Base-by-base conservation (phyloP, 2,329 filamentous ascomycete species). In the Ceratocystis albifundus region DNA sequence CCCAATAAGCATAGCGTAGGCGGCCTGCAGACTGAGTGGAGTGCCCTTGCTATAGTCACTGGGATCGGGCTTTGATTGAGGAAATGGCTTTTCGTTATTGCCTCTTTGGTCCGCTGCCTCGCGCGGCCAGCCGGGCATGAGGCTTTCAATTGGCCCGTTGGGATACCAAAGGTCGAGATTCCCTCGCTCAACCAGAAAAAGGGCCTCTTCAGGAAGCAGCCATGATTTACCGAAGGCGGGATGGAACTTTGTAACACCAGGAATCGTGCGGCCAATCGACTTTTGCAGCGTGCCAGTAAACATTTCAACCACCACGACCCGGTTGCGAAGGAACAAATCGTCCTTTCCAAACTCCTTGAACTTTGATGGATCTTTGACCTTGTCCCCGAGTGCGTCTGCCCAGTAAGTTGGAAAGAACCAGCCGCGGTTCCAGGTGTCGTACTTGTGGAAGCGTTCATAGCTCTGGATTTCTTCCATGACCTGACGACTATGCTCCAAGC, bases 11-110 rank as follows among this genome's bases (percentile, higher is more conserved):
- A 90, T 82, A 4, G 92, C 84, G 77, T 97, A 97, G 0, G 91
- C 91, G 4, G 89, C 92, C 74, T 97, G 90, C 48, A 97, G 77
- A 75, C 89, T 96, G 79, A 99, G 86, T 0, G 93, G 91, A n/a
- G 94, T 75, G 0, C 88, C 88, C 3, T 81, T 77, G 5, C 85
- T 82, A 67, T 84, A 83, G 53, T 80, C 78, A 36, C 76, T 72
- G 1, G 73, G 71, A 10, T 73, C 71, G 30, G 71, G 66, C 41
- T 69, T 68, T 10, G 68, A 69, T 59, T 69, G 70, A 1, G 67
- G 66, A 59, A 70, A 68, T 12, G 63, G 67, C 12, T 71, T 71
- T 17, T 69, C 71, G 3, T 71, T 73, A 25, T 67, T 67, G 1
- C 70, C 67, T 0, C 69, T 70, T 10, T 70, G 70, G 6, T 70